Conservation (phyloP, 768 basidiomycete species). For the Serendipita sp. region DNA sequence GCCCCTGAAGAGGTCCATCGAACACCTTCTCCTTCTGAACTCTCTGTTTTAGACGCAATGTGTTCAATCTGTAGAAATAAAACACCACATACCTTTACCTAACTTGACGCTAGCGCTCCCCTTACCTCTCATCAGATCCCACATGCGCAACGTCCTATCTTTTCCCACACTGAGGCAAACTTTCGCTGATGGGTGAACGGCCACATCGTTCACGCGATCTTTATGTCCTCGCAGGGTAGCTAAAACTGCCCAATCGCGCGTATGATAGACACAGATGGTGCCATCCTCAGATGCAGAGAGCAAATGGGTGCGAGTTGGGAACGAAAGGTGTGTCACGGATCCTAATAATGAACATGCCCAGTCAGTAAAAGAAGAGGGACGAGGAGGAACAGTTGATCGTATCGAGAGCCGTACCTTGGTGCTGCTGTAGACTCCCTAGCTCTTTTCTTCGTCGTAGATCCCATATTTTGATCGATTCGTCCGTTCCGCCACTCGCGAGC, state of each 20-base stretch:
- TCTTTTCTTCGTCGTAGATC: constrained; percentile 83
- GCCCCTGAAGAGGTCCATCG: constrained; percentile 69
- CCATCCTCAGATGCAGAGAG: constrained; percentile 88
- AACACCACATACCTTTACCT: constrained; percentile 41
- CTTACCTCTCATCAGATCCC: constrained; percentile 94
- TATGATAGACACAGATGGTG: constrained; percentile 74
- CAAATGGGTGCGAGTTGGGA: constrained; percentile 78
- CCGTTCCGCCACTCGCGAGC: constrained; percentile 89
- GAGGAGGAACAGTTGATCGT: neutral
- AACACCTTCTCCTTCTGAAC: constrained; percentile 77
- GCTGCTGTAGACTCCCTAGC: constrained; percentile 86
- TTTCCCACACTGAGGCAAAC: constrained; percentile 82
- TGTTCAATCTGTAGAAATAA: neutral
- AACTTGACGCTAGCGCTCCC: constrained; percentile 79
- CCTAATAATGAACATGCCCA: constrained; percentile 28
- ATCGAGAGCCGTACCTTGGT: constrained; percentile 45
- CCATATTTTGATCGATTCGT: constrained; percentile 96
- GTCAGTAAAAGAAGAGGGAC: neutral
- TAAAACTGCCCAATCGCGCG: constrained; percentile 86
- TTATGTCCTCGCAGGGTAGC: constrained; percentile 85
- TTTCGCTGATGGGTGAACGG: constrained; percentile 86
- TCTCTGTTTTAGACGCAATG: neutral
- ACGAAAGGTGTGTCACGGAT: constrained; percentile 75
- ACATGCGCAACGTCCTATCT: constrained; percentile 84
- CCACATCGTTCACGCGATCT: constrained; percentile 75